Conservation (phyloP, 2,329 filamentous ascomycete species). For the Penicillium corylophilum region DNA sequence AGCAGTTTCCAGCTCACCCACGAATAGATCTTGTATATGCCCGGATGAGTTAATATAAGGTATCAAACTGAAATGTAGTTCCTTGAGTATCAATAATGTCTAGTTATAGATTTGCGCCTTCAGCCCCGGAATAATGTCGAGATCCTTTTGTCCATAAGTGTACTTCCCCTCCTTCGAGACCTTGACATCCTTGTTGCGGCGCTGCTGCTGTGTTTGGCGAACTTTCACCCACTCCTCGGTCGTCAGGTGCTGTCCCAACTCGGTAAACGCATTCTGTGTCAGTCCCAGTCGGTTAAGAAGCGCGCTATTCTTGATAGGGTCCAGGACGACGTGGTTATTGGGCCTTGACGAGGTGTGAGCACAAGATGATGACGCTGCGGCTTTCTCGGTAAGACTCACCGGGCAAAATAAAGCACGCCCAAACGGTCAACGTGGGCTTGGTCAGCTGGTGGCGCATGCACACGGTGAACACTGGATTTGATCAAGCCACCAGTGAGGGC, state of each 20-base stretch:
- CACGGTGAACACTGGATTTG: constrained; percentile 53
- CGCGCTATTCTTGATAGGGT: constrained; percentile 40
- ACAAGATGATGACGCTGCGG: not conserved
- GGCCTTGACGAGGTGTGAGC: constrained; percentile 24
- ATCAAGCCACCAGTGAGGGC: constrained; percentile 52
- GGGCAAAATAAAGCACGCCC: constrained; percentile 49
- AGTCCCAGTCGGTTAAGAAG: constrained; percentile 38
- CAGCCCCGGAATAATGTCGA: constrained; percentile 45
- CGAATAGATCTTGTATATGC: not conserved
- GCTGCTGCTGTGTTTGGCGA: constrained; percentile 45
- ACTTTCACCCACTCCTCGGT: constrained; percentile 44
- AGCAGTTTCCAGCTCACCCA: not conserved
- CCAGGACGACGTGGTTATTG: constrained; percentile 44
- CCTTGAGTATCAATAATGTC: not conserved
- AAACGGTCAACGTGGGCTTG: constrained; percentile 47
- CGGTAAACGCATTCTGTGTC: constrained; percentile 40
- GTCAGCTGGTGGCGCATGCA: constrained; percentile 50
- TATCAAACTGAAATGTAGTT: not conserved
- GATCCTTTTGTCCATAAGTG: constrained; percentile 34
- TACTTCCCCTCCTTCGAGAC: constrained; percentile 41
- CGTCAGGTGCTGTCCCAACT: constrained; percentile 42
- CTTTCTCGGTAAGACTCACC: constrained; percentile 24
- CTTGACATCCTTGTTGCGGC: constrained; percentile 33
- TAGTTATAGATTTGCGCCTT: constrained; percentile 42
- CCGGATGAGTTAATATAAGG: not conserved